Percentiles rank a stretch among this genome's conserved stretches.
Evolutionary conservation across 2,329 filamentous ascomycete species (phyloP).

Genomic region (Alternaria arbusti): DNA sequence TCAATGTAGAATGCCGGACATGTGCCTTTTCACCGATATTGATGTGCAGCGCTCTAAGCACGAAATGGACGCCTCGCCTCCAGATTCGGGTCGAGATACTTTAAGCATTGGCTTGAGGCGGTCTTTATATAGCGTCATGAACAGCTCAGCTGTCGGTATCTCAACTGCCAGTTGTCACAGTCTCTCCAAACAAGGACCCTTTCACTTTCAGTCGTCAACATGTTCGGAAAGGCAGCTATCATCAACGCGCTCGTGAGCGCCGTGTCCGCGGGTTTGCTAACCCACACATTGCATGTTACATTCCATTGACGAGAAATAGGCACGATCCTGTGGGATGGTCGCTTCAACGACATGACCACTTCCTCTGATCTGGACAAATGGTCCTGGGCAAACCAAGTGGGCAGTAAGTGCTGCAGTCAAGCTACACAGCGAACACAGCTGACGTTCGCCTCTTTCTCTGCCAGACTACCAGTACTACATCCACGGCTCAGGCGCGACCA

Average conservation of each 20-base stretch:
- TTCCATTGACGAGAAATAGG: constrained; percentile 32
- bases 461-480: constrained; percentile 65
- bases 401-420: constrained; percentile 63
- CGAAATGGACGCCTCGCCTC: constrained; percentile 18
- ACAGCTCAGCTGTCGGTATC: background rate
- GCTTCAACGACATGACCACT: constrained; percentile 66
- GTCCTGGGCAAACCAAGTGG: constrained; percentile 72
- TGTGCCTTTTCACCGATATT: constrained; percentile 31
- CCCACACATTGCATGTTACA: background rate
- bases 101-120: background rate
- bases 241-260: constrained; percentile 39
- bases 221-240: constrained; percentile 41
- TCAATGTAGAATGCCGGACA: constrained; percentile 15
- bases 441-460: background rate
- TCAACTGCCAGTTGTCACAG: background rate
- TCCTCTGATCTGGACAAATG: constrained; percentile 64
- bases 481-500: constrained; percentile 65
- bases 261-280: constrained; percentile 38
- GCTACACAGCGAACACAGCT: background rate
- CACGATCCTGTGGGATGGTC: constrained; percentile 68
- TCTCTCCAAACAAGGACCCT: background rate
- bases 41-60: constrained; percentile 17
- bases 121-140: constrained; percentile 27
- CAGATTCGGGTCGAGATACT: constrained; percentile 9
- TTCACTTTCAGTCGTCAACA: constrained; percentile 14